phyloP scores from a whole-genome alignment of 2,329 filamentous ascomycete species.

The Beauveria caledonica region DNA sequence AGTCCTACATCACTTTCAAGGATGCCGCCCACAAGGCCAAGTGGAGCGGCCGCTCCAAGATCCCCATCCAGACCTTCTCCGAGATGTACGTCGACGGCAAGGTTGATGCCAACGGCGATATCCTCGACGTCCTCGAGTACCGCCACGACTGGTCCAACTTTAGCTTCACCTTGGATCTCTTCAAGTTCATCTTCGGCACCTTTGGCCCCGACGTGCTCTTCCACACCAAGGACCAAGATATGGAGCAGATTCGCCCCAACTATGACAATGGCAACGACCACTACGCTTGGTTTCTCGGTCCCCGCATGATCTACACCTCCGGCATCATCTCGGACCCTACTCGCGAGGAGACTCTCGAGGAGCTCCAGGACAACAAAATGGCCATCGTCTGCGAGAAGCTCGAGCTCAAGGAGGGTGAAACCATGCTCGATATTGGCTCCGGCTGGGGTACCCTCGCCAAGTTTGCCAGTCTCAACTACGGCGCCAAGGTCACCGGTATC shows the following conservation, averaged over 20 bases:
- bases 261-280: slow-evolving; percentile 98
- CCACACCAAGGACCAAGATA: slow-evolving; percentile 89
- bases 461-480: slow-evolving; percentile 88
- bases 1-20: slow-evolving; percentile 85
- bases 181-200: slow-evolving; percentile 79
- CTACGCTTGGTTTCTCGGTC: slow-evolving; percentile 96
- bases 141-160: slow-evolving; percentile 97
- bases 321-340: slow-evolving; percentile 85
- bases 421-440: slow-evolving; percentile 88
- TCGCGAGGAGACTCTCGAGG: slow-evolving; percentile 82
- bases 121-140: slow-evolving; percentile 82
- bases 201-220: slow-evolving; percentile 87
- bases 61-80: slow-evolving; percentile 88
- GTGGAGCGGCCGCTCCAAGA: slow-evolving; percentile 72
- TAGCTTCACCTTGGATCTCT: slow-evolving; percentile 76
- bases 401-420: slow-evolving; percentile 69
- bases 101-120: slow-evolving; percentile 92
- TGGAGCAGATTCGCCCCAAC: slow-evolving; percentile 95
- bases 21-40: slow-evolving; percentile 50
- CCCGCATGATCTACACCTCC: slow-evolving; percentile 97
- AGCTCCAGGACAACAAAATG: slow-evolving; percentile 97
- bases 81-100: slow-evolving; percentile 97
- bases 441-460: slow-evolving; percentile 96
- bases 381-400: slow-evolving; percentile 95
- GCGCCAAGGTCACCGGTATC: slow-evolving; percentile 76